These are phyloP conservation scores for Dovyalis caffra DNA, from an alignment of 345 rosid genomes.

Conservation along the genomic window DNA sequence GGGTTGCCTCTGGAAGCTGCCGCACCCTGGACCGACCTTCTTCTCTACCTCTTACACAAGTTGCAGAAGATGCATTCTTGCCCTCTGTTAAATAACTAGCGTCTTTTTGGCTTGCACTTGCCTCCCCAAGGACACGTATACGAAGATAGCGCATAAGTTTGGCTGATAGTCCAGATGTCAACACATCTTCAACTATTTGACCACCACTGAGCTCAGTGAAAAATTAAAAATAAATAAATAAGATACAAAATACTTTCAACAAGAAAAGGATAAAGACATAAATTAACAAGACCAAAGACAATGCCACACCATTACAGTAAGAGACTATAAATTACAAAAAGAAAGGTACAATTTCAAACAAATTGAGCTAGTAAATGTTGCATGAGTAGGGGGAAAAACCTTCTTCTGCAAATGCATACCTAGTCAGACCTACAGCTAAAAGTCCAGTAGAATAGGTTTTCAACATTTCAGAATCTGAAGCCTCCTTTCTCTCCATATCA, in stretches of 20 bases:
- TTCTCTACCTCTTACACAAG: constrained; percentile 63
- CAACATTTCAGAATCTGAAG: constrained; percentile 79
- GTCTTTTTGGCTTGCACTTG: constrained; percentile 62
- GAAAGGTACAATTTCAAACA: neutral
- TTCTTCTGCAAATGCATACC: constrained; percentile 41
- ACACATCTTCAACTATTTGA: constrained; percentile 86
- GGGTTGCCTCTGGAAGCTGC: constrained; percentile 56
- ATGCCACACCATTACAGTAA: too few relatives aligned
- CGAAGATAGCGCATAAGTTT: constrained; percentile 98
- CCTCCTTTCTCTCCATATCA: constrained; percentile 53
- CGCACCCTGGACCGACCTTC: constrained; percentile 72
- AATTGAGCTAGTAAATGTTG: constrained; percentile 19
- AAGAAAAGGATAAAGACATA: neutral
- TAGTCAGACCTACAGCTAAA: constrained; percentile 76
- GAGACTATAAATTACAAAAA: neutral
- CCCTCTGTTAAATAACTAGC: constrained; percentile 45
- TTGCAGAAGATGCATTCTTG: constrained; percentile 41
- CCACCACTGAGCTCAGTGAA: constrained; percentile 59
- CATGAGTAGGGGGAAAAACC: neutral
- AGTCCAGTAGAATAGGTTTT: constrained; percentile 89
- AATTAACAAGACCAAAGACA: too few relatives aligned
- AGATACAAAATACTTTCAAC: too few relatives aligned
- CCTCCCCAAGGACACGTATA: constrained; percentile 79
- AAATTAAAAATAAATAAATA: neutral
- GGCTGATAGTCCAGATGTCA: constrained; percentile 85